Conservation (phyloP, 2,329 filamentous ascomycete species). For the Fusarium sp. region DNA sequence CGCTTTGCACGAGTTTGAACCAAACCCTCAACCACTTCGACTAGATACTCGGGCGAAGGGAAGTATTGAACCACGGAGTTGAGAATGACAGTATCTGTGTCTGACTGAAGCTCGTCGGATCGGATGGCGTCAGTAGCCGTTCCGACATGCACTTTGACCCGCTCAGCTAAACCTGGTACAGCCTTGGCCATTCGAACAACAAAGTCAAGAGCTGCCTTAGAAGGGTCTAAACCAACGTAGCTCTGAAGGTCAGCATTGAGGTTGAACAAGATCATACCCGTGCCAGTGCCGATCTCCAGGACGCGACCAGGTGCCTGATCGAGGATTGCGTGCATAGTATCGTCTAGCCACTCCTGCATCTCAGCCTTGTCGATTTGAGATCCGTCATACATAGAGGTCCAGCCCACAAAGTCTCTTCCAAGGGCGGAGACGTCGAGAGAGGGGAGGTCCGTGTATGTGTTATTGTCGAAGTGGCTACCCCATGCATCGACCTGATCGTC, state of each 20-base stretch:
- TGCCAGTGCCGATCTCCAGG: slow-evolving; percentile 52
- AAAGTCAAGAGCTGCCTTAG: slow-evolving; percentile 41
- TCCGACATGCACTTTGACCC: slow-evolving; percentile 40
- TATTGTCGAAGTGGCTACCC: slow-evolving; percentile 37
- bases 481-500: slow-evolving; percentile 35
- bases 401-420: slow-evolving; percentile 51
- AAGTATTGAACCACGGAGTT: slow-evolving; percentile 19
- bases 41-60: slow-evolving; percentile 18
- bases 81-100: slow-evolving; percentile 4
- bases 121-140: slow-evolving; percentile 15
- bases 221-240: slow-evolving; percentile 51
- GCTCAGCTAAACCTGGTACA: slow-evolving; percentile 29
- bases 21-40: neutral
- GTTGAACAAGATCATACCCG: slow-evolving; percentile 55
- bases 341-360: slow-evolving; percentile 55
- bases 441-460: slow-evolving; percentile 33
- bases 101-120: neutral
- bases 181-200: slow-evolving; percentile 27
- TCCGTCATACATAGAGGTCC: slow-evolving; percentile 54
- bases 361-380: slow-evolving; percentile 45
- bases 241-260: slow-evolving; percentile 35
- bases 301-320: slow-evolving; percentile 33
- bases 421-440: slow-evolving; percentile 19
- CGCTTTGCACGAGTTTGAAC: slow-evolving; percentile 6
- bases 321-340: slow-evolving; percentile 46